Base-by-base conservation (phyloP, 1,139 yeast species). In the Suhomyces chickasaworum region DNA sequence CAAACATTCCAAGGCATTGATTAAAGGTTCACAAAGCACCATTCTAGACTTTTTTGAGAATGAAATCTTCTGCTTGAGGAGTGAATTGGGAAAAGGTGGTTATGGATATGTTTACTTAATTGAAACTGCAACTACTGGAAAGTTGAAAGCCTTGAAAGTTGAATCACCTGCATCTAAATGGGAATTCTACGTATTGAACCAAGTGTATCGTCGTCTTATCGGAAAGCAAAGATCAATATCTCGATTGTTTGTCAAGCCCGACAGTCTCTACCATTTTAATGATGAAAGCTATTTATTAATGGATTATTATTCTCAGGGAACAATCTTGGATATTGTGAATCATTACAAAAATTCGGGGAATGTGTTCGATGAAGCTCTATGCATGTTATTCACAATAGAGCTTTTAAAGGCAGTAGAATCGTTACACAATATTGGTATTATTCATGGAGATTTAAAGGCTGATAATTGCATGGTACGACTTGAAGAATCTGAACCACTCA, bases 381-480 rank as follows among this genome's bases (percentile, higher is more conserved):
- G 80, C 7, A 75, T 87, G 45, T 86, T 81, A 57, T 68, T 89
- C 37, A 73, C 95, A 0, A 66, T 81, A 8, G 89, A 88, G 56
- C 62, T 89, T 20, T 61, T 89, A 41, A 75, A 80, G 44, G 70
- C 80, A 0, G 66, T 89, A 1, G 89, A 86, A 53, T 63, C 71
- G 1, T 64, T 91, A 23, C 97, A 91, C 58, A 62, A 66, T 0
- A 68, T 78, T 10, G 84, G 85, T 0, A 80, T 90, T 1, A 71
- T 91, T 13, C 97, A 91, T 66, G 95, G 97, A 1, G 96, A 89
- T 61, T 65, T 90, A 47, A 88, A 86, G 58, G 86, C 96, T 0
- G 96, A 89, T 52, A 90, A 90, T 59, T 86, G 95, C 54, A 87
- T 91, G 96, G 61, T 89, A 0, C 66, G 86, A 35, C 74, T 88